Evolutionary conservation across 257 asterid genomes (phyloP), one percentile per base, ranked within the genome.

Genomic region (Gentiana macrophylla): DNA sequence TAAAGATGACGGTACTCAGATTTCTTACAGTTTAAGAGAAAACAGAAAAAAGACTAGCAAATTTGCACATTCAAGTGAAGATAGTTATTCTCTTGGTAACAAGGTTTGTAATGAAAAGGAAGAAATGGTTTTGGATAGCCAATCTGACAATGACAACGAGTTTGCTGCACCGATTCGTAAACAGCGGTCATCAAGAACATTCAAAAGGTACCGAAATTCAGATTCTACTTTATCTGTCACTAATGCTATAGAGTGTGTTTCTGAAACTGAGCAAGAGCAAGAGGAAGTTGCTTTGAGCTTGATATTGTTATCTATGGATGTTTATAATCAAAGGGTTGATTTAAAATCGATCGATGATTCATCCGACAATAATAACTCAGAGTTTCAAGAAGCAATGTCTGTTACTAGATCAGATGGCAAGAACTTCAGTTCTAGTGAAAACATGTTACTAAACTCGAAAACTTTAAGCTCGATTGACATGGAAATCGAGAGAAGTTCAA

Each of bases 281-380:
- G 88, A 89, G 53, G 94, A 86, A 59, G 95, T 82, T 56, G 97
- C 97, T 55, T 52, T 81, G 84, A 79, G 93, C 67, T 77, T 89
- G 77, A 80, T 89, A 64, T 49, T 86, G 68, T 82, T 89, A 37
- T 89, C 97, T 1, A 75, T 74, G 65, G 93, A 84, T 57, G 67
- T 63, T 6, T 67, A 83, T 37, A 50, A 58, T 13, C 66, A 24
- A 24, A 65, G 75, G 74, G 70, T 66, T 59, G 72, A 47, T 38
- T 53, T 49, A n/a, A 64, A 66, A 57, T 60, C 82, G 32, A 49
- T 56, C 49, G 64, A 44, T 11, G 83, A 76, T 12, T 72, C 83
- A 8, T 78, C 80, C 51, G 77, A 71, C 12, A 70, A 77, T 53
- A 74, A 71, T 60, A 59, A 74, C 9, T 76, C 70, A 48, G 24